A percentile compares a stretch with the other conserved stretches of the same genome.
Conservation (phyloP, 2,329 filamentous ascomycete genomes). For the Neofusicoccum cordaticola region DNA sequence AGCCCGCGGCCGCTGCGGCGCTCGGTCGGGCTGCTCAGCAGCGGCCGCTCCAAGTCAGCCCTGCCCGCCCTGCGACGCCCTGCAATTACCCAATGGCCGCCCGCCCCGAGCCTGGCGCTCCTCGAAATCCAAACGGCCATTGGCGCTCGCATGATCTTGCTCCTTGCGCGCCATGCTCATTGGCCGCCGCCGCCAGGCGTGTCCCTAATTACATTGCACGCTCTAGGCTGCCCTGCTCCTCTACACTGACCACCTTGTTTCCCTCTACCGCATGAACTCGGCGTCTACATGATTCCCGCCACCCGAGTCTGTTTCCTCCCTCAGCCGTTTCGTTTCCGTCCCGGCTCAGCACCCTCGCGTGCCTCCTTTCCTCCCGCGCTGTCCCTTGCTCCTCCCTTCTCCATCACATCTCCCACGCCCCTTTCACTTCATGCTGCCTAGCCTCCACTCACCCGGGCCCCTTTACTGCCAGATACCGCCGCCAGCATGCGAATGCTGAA, state of each 20-base stretch:
- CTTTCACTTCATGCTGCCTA: background rate
- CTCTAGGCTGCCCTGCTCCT: too few species aligned
- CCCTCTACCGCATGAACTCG: too few species aligned
- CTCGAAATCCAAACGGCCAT: background rate
- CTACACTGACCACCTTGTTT: too few species aligned
- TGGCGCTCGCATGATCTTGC: background rate
- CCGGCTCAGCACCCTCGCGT: too few species aligned
- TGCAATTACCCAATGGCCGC: conserved; percentile 1
- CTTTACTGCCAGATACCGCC: background rate
- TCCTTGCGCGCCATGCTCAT: background rate
- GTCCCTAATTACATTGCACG: too few species aligned
- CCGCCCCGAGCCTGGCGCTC: background rate
- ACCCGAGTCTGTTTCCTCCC: background rate
- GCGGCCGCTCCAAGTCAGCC: background rate
- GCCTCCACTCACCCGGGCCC: background rate
- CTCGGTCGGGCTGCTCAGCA: too few species aligned
- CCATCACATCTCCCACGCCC: background rate
- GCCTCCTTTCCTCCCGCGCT: background rate
- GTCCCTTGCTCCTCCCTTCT: background rate
- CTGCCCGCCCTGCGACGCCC: background rate
- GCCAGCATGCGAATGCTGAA: too few species aligned
- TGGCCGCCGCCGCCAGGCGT: background rate
- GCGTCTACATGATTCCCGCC: too few species aligned
- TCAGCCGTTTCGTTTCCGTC: too few species aligned
- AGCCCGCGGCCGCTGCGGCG: background rate